Conservation (phyloP, 768 basidiomycete genomes). For the Pleurotus tuoliensis region DNA sequence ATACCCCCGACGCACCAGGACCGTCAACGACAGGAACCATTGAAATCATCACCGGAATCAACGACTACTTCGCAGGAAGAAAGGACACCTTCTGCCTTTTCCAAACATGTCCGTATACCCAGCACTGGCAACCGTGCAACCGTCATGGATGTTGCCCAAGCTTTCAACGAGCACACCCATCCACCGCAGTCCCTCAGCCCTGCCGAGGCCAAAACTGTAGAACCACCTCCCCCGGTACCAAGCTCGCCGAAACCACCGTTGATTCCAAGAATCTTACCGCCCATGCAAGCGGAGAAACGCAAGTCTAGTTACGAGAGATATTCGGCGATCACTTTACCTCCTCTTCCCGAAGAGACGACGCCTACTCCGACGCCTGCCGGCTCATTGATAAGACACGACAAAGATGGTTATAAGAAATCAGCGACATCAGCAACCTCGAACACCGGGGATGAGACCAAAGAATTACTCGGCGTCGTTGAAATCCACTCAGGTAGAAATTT, state of each 20-base stretch:
- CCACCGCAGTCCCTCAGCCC: background rate
- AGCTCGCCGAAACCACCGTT: constrained; percentile 17
- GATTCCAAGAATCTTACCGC: constrained; percentile 10
- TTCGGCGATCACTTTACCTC: constrained; percentile 56
- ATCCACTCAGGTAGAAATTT: constrained; percentile 19
- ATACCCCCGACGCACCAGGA: background rate
- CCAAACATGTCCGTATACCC: constrained; percentile 53
- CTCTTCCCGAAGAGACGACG: constrained; percentile 65
- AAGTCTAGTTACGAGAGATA: constrained; percentile 69
- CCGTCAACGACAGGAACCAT: background rate
- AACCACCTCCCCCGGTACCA: constrained; percentile 12
- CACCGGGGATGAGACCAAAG: background rate
- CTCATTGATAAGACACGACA: constrained; percentile 40
- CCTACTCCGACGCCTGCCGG: constrained; percentile 50
- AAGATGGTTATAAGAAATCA: background rate
- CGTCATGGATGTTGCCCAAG: constrained; percentile 77
- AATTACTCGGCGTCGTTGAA: constrained; percentile 19
- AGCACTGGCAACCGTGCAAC: constrained; percentile 67
- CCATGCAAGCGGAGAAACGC: constrained; percentile 46
- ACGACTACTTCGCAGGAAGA: constrained; percentile 18
- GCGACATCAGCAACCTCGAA: background rate
- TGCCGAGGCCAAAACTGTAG: constrained; percentile 8
- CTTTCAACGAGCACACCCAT: constrained; percentile 29
- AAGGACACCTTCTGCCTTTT: constrained; percentile 26
- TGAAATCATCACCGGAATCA: background rate